phyloP scores from a whole-genome alignment of 2,329 filamentous ascomycete genomes.

The Phyllosticta paracitricarpa region DNA sequence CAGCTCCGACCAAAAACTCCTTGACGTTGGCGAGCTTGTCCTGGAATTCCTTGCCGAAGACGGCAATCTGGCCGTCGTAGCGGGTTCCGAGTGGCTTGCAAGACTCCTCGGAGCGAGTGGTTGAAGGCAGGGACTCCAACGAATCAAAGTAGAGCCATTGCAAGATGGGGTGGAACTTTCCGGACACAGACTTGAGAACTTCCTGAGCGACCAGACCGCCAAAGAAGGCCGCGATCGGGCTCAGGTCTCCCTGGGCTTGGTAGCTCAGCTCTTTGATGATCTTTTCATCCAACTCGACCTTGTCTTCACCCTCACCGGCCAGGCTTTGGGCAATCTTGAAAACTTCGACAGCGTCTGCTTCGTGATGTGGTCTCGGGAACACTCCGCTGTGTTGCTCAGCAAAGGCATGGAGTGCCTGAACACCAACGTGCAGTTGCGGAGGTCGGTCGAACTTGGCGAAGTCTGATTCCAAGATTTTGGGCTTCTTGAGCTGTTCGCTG shows the following conservation, averaged over 20 bases:
- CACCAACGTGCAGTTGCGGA: conserved; percentile 79
- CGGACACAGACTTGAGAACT: conserved; percentile 90
- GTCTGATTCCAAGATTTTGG: conserved; percentile 84
- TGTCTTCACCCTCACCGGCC: conserved; percentile 55
- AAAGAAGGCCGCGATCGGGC: conserved; percentile 88
- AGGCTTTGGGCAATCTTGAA: conserved; percentile 66
- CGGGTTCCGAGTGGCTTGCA: conserved; percentile 78
- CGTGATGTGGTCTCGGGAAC: conserved; percentile 73
- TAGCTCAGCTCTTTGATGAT: conserved; percentile 87
- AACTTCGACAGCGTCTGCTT: conserved; percentile 71
- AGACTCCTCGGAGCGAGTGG: conserved; percentile 67
- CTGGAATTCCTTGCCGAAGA: conserved; percentile 89
- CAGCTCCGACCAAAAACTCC: conserved; percentile 90
- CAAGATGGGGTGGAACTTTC: conserved; percentile 91
- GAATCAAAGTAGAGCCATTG: conserved; percentile 98
- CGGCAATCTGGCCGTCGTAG: conserved; percentile 95
- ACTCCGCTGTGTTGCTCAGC: conserved; percentile 59
- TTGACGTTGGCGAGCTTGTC: conserved; percentile 84
- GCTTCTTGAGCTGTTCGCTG: conserved; percentile 67
- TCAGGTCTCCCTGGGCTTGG: conserved; percentile 84
- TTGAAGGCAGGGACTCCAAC: conserved; percentile 79
- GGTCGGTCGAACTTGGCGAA: conserved; percentile 97
- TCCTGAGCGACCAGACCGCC: conserved; percentile 91
- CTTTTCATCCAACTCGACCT: conserved; percentile 82
- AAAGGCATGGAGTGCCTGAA: conserved; percentile 87